Percentiles rank a stretch among this genome's conserved stretches.
phyloP scores from a whole-genome alignment of 2,329 filamentous ascomycete species.

The Chalaropsis ovoidea region DNA sequence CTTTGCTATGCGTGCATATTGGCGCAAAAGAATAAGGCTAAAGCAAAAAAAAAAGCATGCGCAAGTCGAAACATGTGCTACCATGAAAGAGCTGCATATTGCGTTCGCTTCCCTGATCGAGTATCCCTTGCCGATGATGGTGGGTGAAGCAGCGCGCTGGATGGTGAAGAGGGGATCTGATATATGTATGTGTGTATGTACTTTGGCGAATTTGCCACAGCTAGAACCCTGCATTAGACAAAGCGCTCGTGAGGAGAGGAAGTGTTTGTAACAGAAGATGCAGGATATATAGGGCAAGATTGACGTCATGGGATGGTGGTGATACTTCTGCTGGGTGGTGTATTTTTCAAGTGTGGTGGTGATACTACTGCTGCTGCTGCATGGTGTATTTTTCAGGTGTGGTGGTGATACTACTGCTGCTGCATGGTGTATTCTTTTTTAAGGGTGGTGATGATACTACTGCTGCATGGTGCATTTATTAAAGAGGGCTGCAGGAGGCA shows the following conservation, averaged over 20 bases:
- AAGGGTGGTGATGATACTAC: neutral
- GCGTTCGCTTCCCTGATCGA: slow-evolving; percentile 1
- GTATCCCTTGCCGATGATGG: slow-evolving; percentile 4
- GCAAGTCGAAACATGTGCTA: slow-evolving; percentile 2
- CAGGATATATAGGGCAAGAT: neutral
- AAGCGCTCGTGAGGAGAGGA: neutral
- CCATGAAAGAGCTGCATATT: slow-evolving; percentile 5
- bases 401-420: neutral
- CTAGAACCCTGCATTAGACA: slow-evolving; percentile 9
- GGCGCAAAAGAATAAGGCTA: neutral
- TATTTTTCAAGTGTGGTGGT: neutral
- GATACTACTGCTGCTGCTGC: neutral
- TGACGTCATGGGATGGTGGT: neutral
- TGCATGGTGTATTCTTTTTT: neutral
- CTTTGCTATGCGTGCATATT: neutral
- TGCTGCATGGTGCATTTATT: neutral
- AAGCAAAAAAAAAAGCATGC: neutral
- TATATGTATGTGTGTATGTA: no score
- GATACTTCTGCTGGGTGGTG: neutral
- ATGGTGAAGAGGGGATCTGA: neutral
- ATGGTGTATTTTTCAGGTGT: neutral
- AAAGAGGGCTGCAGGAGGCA: neutral
- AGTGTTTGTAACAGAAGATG: no score
- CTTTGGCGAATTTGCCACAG: neutral
- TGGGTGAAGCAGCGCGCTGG: neutral